Evolutionary conservation across 257 asterid species (phyloP).

Genomic region (Echium plantagineum): DNA sequence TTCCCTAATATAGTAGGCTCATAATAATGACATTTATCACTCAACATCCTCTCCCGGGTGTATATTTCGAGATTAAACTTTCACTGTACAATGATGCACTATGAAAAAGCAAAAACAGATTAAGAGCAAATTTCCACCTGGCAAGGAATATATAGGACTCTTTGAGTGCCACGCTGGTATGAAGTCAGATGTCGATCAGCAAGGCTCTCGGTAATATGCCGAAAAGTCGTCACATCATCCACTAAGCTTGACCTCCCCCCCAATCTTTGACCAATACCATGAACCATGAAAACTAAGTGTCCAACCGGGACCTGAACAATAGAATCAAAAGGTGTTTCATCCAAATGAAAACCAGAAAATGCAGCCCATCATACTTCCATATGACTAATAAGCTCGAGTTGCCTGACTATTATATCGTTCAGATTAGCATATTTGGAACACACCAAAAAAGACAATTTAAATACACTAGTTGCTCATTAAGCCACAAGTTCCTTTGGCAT

Average conservation of each 20-base stretch:
- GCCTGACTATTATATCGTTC: neutral
- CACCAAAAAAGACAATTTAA: too few relatives aligned
- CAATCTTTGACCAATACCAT: constrained; percentile 96
- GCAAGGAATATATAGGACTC: constrained; percentile 90
- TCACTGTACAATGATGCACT: constrained; percentile 1
- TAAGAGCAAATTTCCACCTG: constrained; percentile 36
- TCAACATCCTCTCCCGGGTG: neutral
- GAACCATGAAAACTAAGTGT: constrained; percentile 94
- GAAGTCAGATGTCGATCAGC: constrained; percentile 82
- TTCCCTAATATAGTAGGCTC: neutral
- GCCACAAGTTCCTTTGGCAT: too few relatives aligned
- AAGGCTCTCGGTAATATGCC: constrained; percentile 60
- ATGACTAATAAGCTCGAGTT: neutral
- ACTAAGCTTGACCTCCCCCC: constrained; percentile 96
- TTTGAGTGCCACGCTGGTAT: constrained; percentile 74
- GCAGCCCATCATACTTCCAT: neutral
- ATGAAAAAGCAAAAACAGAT: neutral
- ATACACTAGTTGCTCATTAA: neutral
- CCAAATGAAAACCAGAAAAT: too few relatives aligned
- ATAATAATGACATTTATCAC: neutral
- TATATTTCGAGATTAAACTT: too few relatives aligned
- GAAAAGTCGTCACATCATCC: constrained; percentile 84
- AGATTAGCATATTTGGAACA: too few relatives aligned
- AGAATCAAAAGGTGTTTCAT: constrained; percentile 4
- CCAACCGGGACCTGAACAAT: constrained; percentile 79